These are phyloP conservation scores for Skeletonema tropicum DNA, from an alignment of 108 stramenopile genomes.

Conservation along the genomic window DNA sequence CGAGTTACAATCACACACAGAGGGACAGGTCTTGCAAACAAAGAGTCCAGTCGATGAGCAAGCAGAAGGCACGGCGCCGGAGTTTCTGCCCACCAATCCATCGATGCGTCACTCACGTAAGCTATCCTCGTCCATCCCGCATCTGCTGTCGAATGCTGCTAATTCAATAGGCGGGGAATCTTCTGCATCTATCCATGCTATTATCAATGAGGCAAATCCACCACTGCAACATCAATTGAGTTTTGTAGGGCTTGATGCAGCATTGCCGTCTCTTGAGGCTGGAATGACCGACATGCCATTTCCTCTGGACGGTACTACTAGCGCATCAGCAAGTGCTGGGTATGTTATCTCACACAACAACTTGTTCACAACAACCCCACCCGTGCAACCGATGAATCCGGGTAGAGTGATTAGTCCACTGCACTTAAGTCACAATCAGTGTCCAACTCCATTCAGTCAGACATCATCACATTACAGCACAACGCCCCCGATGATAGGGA, in stretches of 20 bases:
- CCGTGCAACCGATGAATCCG: background rate
- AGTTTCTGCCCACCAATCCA: background rate
- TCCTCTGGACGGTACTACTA: background rate
- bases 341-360: background rate
- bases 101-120: background rate
- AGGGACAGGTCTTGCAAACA: background rate
- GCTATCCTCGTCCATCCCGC: background rate
- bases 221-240: background rate
- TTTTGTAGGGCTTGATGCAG: background rate
- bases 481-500: background rate
- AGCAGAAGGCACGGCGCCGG: background rate
- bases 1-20: background rate
- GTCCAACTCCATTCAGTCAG: conserved; percentile 1
- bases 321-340: background rate
- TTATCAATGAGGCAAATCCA: background rate
- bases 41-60: background rate
- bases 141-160: background rate
- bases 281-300: background rate
- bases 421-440: background rate
- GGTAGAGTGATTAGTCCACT: conserved; percentile 3
- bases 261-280: background rate
- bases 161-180: background rate
- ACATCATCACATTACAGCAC: background rate
- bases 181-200: background rate
- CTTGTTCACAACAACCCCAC: background rate